Percentiles rank a stretch among this genome's conserved stretches.
phyloP scores from a whole-genome alignment of 208 protist species.

The Leishmania gerbilli region DNA sequence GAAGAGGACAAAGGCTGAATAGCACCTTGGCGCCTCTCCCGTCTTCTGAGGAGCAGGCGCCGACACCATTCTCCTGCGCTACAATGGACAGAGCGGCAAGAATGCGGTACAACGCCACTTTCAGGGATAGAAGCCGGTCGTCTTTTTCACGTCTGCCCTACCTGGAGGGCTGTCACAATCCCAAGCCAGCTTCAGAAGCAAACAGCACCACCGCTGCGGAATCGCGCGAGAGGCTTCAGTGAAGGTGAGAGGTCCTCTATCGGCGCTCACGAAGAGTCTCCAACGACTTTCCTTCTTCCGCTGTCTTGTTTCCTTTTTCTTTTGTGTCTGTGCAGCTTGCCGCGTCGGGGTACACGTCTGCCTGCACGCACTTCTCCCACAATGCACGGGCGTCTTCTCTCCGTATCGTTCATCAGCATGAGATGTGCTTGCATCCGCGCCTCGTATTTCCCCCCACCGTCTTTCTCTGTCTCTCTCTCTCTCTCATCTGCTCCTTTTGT shows the following conservation, averaged over 20 bases:
- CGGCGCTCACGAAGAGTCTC: neutral
- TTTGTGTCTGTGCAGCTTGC: neutral
- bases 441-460: neutral
- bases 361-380: neutral
- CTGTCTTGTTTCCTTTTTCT: neutral
- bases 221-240: neutral
- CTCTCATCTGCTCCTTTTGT: neutral
- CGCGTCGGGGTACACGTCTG: neutral
- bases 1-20: neutral
- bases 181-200: neutral
- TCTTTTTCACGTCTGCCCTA: neutral
- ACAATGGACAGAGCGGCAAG: neutral
- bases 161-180: neutral
- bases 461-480: too few relatives aligned
- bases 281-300: neutral
- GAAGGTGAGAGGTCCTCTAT: neutral
- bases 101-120: neutral
- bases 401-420: neutral
- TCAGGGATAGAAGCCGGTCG: neutral
- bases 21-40: neutral
- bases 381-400: neutral
- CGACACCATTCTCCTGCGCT: neutral
- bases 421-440: neutral
- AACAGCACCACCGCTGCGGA: neutral
- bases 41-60: neutral